These are phyloP conservation scores for Hypoxylon intermedium DNA, from an alignment of 495 filamentous ascomycete genomes.

Conservation along the genomic window DNA sequence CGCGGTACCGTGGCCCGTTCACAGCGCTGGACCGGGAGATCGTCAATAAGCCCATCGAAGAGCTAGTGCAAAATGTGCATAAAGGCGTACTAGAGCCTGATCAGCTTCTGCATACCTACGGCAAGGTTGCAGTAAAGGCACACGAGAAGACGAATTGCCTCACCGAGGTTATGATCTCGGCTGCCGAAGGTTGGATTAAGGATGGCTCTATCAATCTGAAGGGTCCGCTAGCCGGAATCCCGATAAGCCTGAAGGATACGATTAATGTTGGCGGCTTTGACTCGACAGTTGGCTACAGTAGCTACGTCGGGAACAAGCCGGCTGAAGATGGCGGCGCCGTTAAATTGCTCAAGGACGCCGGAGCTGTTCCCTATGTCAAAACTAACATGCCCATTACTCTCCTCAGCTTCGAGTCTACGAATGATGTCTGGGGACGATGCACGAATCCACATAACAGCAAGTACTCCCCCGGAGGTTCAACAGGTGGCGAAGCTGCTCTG, in stretches of 20 bases:
- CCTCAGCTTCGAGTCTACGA: constrained; percentile 89
- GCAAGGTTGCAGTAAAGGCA: constrained; percentile 83
- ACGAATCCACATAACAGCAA: constrained; percentile 81
- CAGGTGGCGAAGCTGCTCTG: constrained; percentile 86
- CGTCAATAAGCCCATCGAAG: constrained; percentile 75
- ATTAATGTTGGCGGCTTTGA: constrained; percentile 88
- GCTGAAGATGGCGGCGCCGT: constrained; percentile 76
- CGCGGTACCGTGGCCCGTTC: constrained; percentile 69
- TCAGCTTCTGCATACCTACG: constrained; percentile 86
- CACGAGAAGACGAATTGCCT: constrained; percentile 90
- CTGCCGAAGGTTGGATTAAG: constrained; percentile 77
- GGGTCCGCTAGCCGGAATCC: constrained; percentile 89
- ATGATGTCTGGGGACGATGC: constrained; percentile 85
- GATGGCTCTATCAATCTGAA: constrained; percentile 70
- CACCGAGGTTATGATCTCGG: constrained; percentile 84
- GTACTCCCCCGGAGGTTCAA: constrained; percentile 92
- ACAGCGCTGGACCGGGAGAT: constrained; percentile 66
- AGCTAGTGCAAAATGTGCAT: constrained; percentile 81
- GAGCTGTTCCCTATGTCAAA: constrained; percentile 95
- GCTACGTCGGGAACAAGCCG: constrained; percentile 70
- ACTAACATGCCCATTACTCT: constrained; percentile 93
- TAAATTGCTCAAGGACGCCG: constrained; percentile 84
- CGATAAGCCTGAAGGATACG: constrained; percentile 87
- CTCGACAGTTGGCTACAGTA: constrained; percentile 80
- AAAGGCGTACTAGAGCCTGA: constrained; percentile 66